Conservation (phyloP, 2,329 filamentous ascomycete genomes). For the Metarhizium robertsii region DNA sequence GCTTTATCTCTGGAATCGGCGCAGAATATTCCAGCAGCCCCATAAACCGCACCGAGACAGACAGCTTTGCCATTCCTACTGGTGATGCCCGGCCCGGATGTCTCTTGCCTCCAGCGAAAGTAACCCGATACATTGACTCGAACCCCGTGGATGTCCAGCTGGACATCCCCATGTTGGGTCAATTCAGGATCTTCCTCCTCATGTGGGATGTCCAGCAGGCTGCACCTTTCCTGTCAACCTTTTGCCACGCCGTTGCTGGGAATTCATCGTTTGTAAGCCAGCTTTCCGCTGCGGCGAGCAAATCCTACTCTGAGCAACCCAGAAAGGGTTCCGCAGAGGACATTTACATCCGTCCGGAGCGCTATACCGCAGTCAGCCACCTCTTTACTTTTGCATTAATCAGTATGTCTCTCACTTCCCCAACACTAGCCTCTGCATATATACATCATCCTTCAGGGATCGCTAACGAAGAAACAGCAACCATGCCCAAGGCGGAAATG, state of each 20-base stretch:
- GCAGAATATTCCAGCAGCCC: slow-evolving; percentile 48
- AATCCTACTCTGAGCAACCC: slow-evolving; percentile 53
- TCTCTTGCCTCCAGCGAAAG: slow-evolving; percentile 56
- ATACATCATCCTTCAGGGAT: too few relatives aligned
- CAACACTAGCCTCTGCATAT: too few relatives aligned
- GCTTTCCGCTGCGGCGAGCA: slow-evolving; percentile 47
- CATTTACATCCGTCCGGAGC: slow-evolving; percentile 54
- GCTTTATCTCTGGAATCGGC: slow-evolving; percentile 65
- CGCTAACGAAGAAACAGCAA: slow-evolving; percentile 27
- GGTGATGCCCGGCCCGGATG: slow-evolving; percentile 44
- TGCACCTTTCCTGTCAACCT: slow-evolving; percentile 46
- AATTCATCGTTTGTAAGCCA: slow-evolving; percentile 47
- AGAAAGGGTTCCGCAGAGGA: slow-evolving; percentile 50
- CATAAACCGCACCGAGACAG: slow-evolving; percentile 33
- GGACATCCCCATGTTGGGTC: slow-evolving; percentile 67
- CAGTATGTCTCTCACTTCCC: slow-evolving; percentile 34
- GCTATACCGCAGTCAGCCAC: slow-evolving; percentile 59
- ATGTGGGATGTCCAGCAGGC: slow-evolving; percentile 50
- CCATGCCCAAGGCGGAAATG: slow-evolving; percentile 50
- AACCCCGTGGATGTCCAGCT: slow-evolving; percentile 71
- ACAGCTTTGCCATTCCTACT: slow-evolving; percentile 29
- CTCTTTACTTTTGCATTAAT: slow-evolving; percentile 62
- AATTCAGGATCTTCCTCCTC: slow-evolving; percentile 69
- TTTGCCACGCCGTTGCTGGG: slow-evolving; percentile 46
- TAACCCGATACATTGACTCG: slow-evolving; percentile 65